Base-by-base conservation (phyloP, 1,139 yeast genomes). In the Debaryomyces sp. region DNA sequence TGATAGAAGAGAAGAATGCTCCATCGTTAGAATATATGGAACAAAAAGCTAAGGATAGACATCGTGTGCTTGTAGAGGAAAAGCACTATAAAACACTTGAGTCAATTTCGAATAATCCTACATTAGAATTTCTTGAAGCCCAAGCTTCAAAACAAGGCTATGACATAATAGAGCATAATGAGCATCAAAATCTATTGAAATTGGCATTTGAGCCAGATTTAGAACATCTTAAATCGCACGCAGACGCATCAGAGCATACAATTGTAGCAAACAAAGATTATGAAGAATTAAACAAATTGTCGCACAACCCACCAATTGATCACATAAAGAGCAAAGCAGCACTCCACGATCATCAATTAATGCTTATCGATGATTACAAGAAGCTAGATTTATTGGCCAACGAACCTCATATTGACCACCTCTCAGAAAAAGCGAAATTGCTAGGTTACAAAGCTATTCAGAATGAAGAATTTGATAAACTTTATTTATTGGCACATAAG, bases 361-460 rank as follows among this genome's bases (percentile, higher is more conserved):
- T 59, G 2, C 26, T 13, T 6, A 10, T 41, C 1, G 27, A 45
- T 4, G 61, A 60, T 12, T 45, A 49, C 43, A 37, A 56, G 1
- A 47, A 54, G 10, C 48, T 61, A 44, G 49, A 45, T n/a, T 32
- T 50, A 3, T 39, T 45, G 12, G 54, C 54, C 2, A 47, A 58
- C 7, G 47, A 52, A n/a, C 75, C 75, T 8, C 42, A 56, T 10
- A 46, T 63, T 18, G 57, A 52, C 3, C 57, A 56, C 43, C 46
- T 62, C 13, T 24, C 41, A 40, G 53, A 54, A 5, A 54, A 55
- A 17, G 54, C 59, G 3, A 27, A 41, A 13, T 13, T n/a, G 6
- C 13, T 39, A 9, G 45, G 46, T 12, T 45, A 34, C 24, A 33
- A n/a, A 10, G 32, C 47, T 4, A 34, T 54, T 23, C 29, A 42